Evolutionary conservation across 2,329 filamentous ascomycete genomes (phyloP), one percentile per base, ranked within the genome.

Genomic region (Sclerotinia sclerotiorum): DNA sequence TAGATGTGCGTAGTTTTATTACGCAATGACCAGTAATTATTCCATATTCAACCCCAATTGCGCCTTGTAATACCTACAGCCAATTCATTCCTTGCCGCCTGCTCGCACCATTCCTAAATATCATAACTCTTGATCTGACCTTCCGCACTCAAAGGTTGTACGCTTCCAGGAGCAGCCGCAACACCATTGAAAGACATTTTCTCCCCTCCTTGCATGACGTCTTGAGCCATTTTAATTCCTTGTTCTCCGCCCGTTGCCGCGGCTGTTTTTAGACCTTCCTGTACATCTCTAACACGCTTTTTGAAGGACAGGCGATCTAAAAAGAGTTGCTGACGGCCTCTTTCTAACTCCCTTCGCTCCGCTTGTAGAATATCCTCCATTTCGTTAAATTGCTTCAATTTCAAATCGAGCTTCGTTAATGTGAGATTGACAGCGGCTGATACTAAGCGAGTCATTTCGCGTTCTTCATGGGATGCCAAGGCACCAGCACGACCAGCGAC

Each of bases 381-480:
- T 79, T 99, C 95, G 75, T 92, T 90, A 80, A 99, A 99, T 79
- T 98, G 97, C 76, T 93, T 90, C 69, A 99, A 85, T 81, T 99
- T 99, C 75, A 98, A 83, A 80, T 98, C 93, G 71, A 98, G 88
- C 81, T 99, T 99, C 77, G 97, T 90, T 46, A 98, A 84, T n/a
- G 92, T 94, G 17, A 97, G 85, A 77, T 99, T 99, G 65, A 97
- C 92, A 0, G 93, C 93, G 7, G 93, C 91, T 2, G 93, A 94
- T 13, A 99, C 92, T 58, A 98, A 87, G 21, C 93, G 91, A 27
- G 94, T 97, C 87, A 98, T 95, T 80, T 97, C 93, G 69, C 96
- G 91, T 80, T 99, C 95, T 79, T 98, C 94, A 74, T 98, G 93
- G 3, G 94, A 97, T 39, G 94, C 94, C 46, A 99, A 88, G 4